A percentile compares a stretch with the other conserved stretches of the same genome.
These are phyloP conservation scores for Euphorbia celastroides DNA, from an alignment of 441 rosid genomes.

Conservation along the genomic window DNA sequence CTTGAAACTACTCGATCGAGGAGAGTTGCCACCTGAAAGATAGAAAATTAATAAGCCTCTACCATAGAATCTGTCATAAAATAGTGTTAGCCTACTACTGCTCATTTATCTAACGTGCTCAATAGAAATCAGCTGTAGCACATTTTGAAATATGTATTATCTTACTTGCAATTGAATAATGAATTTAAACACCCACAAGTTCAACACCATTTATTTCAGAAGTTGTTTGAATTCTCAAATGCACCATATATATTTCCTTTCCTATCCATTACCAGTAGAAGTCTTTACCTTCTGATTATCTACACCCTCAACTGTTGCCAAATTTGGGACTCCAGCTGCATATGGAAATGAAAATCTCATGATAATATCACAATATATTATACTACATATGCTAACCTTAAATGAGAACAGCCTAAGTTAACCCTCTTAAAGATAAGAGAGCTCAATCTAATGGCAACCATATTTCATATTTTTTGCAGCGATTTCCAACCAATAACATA, in stretches of 20 bases:
- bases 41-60: background rate
- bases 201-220: background rate
- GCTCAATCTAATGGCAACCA: background rate
- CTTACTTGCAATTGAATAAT: background rate
- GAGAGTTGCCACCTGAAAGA: constrained; percentile 61
- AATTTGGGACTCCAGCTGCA: constrained; percentile 79
- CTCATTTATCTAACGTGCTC: background rate
- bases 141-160: background rate
- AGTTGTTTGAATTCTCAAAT: background rate
- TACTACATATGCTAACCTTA: background rate
- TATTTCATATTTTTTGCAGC: too few species aligned
- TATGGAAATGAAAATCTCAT: constrained; percentile 11
- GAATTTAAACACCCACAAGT: background rate
- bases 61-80: background rate
- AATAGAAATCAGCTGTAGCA: background rate
- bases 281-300: constrained; percentile 67
- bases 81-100: background rate
- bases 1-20: constrained; percentile 64
- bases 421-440: background rate
- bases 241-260: background rate
- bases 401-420: too few species aligned
- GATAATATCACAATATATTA: background rate
- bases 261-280: too few species aligned
- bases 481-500: background rate
- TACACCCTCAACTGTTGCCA: constrained; percentile 64